Conservation (phyloP, 176 grass and related monocot genomes). For the Aegilops tauschii region DNA sequence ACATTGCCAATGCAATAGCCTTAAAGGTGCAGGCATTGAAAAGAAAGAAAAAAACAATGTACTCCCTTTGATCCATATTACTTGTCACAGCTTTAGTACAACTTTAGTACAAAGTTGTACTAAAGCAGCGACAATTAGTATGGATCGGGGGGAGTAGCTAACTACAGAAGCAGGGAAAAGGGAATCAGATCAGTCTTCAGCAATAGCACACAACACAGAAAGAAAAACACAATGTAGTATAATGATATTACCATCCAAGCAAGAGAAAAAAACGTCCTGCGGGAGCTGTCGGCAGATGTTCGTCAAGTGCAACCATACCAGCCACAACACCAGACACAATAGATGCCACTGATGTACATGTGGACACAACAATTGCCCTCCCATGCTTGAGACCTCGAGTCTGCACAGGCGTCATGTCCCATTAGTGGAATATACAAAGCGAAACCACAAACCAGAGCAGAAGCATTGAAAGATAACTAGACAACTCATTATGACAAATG, state of each 20-base stretch:
- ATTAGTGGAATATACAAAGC: constrained; percentile 20
- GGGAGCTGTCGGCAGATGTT: constrained; percentile 76
- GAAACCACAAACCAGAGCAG: not conserved
- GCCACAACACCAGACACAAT: constrained; percentile 91
- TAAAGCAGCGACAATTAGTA: too few species aligned
- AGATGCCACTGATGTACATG: constrained; percentile 88
- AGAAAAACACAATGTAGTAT: not conserved
- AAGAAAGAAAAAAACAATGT: not conserved
- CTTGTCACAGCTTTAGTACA: too few species aligned
- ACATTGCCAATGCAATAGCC: not conserved
- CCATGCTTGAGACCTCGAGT: constrained; percentile 97
- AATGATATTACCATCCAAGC: constrained; percentile 85
- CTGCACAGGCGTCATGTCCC: constrained; percentile 29
- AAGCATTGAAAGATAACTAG: not conserved
- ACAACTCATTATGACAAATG: not conserved
- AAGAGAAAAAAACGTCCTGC: constrained; percentile 60
- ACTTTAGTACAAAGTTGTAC: too few species aligned
- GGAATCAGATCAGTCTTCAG: not conserved
- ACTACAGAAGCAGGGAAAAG: not conserved
- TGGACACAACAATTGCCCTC: constrained; percentile 98
- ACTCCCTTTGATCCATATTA: too few species aligned
- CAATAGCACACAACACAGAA: not conserved
- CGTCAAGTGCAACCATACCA: constrained; percentile 94
- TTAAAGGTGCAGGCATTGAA: not conserved
- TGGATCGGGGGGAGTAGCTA: not conserved